Percentiles rank a stretch among this genome's conserved stretches.
phyloP scores from a whole-genome alignment of 1,284 basidiomycete species.

The Polyporus tsugae region DNA sequence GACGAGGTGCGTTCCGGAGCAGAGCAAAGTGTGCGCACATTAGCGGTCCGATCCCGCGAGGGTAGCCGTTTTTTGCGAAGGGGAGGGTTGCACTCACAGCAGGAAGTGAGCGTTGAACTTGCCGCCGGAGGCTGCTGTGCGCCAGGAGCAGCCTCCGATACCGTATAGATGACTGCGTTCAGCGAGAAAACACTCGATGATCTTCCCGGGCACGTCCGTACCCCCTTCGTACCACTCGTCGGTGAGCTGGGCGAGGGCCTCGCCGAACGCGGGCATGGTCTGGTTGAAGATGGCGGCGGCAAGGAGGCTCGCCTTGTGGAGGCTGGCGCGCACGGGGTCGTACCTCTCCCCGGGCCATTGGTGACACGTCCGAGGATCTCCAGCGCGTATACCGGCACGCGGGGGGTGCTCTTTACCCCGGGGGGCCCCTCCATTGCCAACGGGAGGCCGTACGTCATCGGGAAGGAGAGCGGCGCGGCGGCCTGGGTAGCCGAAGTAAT shows the following conservation, averaged over 20 bases:
- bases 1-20: constrained; percentile 51
- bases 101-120: background rate
- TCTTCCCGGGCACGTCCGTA: background rate
- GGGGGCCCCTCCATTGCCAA: background rate
- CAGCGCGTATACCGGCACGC: background rate
- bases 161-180: constrained; percentile 8
- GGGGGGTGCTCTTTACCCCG: background rate
- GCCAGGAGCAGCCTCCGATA: background rate
- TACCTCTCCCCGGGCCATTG: background rate
- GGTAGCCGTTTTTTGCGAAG: background rate
- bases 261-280: background rate
- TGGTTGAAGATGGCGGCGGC: background rate
- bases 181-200: background rate
- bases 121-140: background rate
- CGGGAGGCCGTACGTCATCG: background rate
- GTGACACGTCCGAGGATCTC: constrained; percentile 2
- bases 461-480: background rate
- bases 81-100: background rate
- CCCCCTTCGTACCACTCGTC: background rate
- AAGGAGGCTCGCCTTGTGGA: background rate
- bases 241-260: background rate
- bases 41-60: background rate
- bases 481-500: background rate
- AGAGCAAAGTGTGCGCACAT: background rate
- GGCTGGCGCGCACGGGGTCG: background rate